These are phyloP conservation scores for Ceratocystis harringtonii DNA, from an alignment of 2,329 filamentous ascomycete species.

Conservation along the genomic window DNA sequence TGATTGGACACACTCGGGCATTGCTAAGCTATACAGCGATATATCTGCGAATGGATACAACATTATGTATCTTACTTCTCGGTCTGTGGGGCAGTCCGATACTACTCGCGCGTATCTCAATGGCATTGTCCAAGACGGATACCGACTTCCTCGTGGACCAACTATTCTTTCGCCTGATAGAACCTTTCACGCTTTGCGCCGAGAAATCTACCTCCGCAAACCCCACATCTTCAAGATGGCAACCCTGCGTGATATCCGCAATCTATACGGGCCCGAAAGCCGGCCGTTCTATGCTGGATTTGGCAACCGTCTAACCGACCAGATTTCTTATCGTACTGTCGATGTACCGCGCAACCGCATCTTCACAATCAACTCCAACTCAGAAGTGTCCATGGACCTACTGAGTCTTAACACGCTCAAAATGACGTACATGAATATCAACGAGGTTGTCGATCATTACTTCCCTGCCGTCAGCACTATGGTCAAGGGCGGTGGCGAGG, in stretches of 20 bases:
- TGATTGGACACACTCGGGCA: constrained; percentile 94
- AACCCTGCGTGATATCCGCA: constrained; percentile 83
- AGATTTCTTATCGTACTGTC: constrained; percentile 86
- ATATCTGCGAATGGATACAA: constrained; percentile 95
- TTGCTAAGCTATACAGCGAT: constrained; percentile 93
- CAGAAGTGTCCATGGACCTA: constrained; percentile 83
- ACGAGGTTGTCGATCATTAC: constrained; percentile 94
- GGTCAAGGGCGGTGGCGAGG: constrained; percentile 77
- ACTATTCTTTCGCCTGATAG: constrained; percentile 91
- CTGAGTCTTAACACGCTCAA: constrained; percentile 87
- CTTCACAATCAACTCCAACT: constrained; percentile 97
- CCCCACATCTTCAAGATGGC: constrained; percentile 99
- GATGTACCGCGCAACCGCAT: constrained; percentile 90
- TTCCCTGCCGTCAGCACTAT: constrained; percentile 84
- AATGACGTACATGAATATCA: constrained; percentile 93
- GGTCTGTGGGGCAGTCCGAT: constrained; percentile 86
- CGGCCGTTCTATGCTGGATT: constrained; percentile 95
- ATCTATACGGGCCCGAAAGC: constrained; percentile 60
- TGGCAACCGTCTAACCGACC: constrained; percentile 90
- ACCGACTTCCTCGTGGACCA: constrained; percentile 71
- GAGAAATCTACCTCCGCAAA: constrained; percentile 89
- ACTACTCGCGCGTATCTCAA: constrained; percentile 78
- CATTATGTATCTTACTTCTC: constrained; percentile 92
- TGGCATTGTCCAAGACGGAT: constrained; percentile 77
- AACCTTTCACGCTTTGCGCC: constrained; percentile 79